Evolutionary conservation across 371 early-diverging fungal species (phyloP).

Genomic region (Lichtheimia ramosa): DNA sequence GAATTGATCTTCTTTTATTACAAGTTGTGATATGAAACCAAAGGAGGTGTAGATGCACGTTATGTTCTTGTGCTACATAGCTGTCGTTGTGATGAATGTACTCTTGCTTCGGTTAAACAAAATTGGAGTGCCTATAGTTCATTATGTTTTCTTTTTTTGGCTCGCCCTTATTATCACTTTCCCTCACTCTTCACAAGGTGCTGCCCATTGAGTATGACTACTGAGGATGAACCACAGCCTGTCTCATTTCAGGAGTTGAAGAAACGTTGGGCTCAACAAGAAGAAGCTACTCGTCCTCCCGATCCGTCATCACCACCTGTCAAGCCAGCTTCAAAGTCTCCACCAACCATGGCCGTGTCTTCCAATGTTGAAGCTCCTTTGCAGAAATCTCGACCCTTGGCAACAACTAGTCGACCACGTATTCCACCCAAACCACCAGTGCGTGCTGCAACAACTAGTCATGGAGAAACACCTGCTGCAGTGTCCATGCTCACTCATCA

Average conservation of each 20-base stretch:
- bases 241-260: conserved; percentile 22
- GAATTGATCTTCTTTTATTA: no score
- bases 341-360: conserved; percentile 2
- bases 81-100: no score
- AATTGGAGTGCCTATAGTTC: not conserved
- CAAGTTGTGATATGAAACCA: no score
- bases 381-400: not conserved
- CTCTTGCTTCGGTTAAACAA: not conserved
- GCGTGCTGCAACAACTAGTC: not conserved
- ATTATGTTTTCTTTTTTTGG: not conserved
- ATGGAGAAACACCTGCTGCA: not conserved
- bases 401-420: conserved; percentile 13
- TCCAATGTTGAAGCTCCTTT: not conserved
- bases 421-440: conserved; percentile 19
- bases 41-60: no score
- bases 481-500: conserved; percentile 20
- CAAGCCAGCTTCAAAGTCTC: not conserved
- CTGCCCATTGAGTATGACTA: conserved; percentile 3
- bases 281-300: conserved; percentile 7
- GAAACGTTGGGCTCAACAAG: conserved; percentile 23
- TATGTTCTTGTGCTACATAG: no score
- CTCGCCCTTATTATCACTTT: not conserved
- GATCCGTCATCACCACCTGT: conserved; percentile 9
- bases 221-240: conserved; percentile 16
- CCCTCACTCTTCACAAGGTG: not conserved